Conservation (phyloP, 2,329 filamentous ascomycete species). For the Chrysoporthe austroafricana region DNA sequence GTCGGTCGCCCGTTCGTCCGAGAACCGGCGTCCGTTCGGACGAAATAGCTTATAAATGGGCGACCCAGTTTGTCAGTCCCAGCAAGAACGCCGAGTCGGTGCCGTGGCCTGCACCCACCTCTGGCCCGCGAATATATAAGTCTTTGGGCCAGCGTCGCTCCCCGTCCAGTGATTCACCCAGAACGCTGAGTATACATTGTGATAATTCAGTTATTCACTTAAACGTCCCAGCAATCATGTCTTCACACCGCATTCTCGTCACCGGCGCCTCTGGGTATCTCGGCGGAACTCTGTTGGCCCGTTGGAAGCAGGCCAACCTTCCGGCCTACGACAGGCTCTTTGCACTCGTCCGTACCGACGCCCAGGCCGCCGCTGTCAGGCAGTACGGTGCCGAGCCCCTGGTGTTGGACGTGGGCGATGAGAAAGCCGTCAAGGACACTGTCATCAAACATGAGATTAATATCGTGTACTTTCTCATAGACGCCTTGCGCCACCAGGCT, state of each 20-base stretch:
- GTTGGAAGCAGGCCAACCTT: slow-evolving; percentile 41
- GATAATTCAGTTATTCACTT: neutral
- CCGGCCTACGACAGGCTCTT: slow-evolving; percentile 48
- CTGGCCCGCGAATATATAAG: neutral
- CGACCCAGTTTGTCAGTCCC: slow-evolving; percentile 1
- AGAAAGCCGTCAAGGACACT: slow-evolving; percentile 38
- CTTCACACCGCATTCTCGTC: slow-evolving; percentile 43
- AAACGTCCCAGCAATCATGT: slow-evolving; percentile 4
- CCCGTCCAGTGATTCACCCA: too few species aligned
- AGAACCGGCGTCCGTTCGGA: slow-evolving; percentile 19
- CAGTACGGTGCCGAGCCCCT: slow-evolving; percentile 49
- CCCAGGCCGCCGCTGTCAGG: slow-evolving; percentile 49
- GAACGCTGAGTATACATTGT: neutral
- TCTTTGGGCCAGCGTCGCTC: too few species aligned
- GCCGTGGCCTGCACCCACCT: neutral
- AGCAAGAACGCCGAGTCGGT: neutral
- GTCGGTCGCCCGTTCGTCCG: neutral
- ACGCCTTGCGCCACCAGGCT: slow-evolving; percentile 39
- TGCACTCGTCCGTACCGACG: slow-evolving; percentile 50
- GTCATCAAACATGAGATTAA: slow-evolving; percentile 50
- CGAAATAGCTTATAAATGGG: slow-evolving; percentile 19
- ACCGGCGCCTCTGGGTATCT: slow-evolving; percentile 59
- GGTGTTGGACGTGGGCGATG: slow-evolving; percentile 43
- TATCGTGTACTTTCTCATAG: slow-evolving; percentile 53
- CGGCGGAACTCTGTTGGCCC: slow-evolving; percentile 52